Conservation (phyloP, 176 grass and related monocot genomes). For the Ensete glaucum region DNA sequence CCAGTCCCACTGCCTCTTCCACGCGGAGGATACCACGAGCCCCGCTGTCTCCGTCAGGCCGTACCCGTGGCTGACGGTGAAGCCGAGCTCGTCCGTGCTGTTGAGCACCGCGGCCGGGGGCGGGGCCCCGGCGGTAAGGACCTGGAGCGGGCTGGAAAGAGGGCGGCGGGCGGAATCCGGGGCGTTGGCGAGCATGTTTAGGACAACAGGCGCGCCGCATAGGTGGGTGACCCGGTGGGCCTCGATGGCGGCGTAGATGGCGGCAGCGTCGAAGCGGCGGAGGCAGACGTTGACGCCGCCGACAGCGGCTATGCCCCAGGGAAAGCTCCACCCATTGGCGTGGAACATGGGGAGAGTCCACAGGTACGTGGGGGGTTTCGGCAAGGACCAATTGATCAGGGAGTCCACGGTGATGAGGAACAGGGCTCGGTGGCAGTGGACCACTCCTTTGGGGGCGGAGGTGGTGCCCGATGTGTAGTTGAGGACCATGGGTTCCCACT, state of each 20-base stretch:
- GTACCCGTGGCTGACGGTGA: conserved; percentile 58
- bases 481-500: conserved; percentile 78
- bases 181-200: conserved; percentile 89
- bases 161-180: conserved; percentile 12
- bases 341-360: too few species aligned
- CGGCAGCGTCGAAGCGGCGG: too few species aligned
- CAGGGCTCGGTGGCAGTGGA: conserved; percentile 77
- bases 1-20: conserved; percentile 61
- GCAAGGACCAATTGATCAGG: conserved; percentile 45
- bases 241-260: too few species aligned
- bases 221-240: conserved; percentile 26
- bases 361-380: conserved; percentile 20
- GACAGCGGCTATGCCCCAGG: too few species aligned
- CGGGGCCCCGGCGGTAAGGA: conserved; percentile 51
- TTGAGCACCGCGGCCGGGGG: conserved; percentile 46
- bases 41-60: conserved; percentile 50
- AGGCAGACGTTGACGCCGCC: too few species aligned
- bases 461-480: conserved; percentile 97
- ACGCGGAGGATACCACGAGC: conserved; percentile 42
- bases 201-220: conserved; percentile 76
- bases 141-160: conserved; percentile 27
- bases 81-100: conserved; percentile 53
- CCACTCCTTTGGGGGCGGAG: conserved; percentile 72
- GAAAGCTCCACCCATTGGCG: too few species aligned
- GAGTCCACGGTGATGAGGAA: conserved; percentile 43